Evolutionary conservation across 371 early-diverging fungal species (phyloP).

Genomic region (Circinella umbellata): DNA sequence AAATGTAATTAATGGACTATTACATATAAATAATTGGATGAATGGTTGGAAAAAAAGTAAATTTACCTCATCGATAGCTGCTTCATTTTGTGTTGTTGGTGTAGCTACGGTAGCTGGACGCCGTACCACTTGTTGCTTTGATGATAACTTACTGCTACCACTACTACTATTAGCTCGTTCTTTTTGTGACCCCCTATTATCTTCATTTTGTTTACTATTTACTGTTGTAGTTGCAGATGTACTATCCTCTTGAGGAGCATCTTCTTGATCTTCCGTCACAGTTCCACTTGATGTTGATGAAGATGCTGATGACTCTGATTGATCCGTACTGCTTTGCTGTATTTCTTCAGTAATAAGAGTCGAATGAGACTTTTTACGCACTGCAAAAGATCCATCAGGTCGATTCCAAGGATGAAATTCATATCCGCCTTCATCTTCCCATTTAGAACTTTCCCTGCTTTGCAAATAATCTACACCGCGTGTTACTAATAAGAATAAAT

Average conservation of each 20-base stretch:
- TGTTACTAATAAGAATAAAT: slow-evolving; percentile 33
- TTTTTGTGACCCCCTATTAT: neutral
- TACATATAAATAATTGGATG: neutral
- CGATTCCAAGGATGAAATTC: slow-evolving; percentile 57
- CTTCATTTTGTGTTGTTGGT: slow-evolving; percentile 27
- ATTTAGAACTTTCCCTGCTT: slow-evolving; percentile 44
- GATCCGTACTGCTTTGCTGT: neutral
- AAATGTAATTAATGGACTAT: neutral
- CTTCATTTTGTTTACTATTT: neutral
- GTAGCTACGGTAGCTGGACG: slow-evolving; percentile 20
- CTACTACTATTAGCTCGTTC: slow-evolving; percentile 11
- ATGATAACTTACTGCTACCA: slow-evolving; percentile 9
- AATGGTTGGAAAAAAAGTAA: neutral
- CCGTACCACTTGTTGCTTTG: slow-evolving; percentile 9
- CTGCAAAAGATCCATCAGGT: slow-evolving; percentile 49
- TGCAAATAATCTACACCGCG: slow-evolving; percentile 51
- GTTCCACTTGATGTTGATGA: neutral
- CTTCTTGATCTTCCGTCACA: neutral
- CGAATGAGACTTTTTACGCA: slow-evolving; percentile 21
- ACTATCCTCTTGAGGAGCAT: slow-evolving; percentile 1
- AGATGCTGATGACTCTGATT: neutral
- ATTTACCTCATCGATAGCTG: slow-evolving; percentile 44
- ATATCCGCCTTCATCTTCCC: slow-evolving; percentile 58
- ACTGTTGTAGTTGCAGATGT: neutral
- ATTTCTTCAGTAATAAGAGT: slow-evolving; percentile 3